phyloP scores from a whole-genome alignment of 2,329 filamentous ascomycete genomes.

The Periconia sp. region DNA sequence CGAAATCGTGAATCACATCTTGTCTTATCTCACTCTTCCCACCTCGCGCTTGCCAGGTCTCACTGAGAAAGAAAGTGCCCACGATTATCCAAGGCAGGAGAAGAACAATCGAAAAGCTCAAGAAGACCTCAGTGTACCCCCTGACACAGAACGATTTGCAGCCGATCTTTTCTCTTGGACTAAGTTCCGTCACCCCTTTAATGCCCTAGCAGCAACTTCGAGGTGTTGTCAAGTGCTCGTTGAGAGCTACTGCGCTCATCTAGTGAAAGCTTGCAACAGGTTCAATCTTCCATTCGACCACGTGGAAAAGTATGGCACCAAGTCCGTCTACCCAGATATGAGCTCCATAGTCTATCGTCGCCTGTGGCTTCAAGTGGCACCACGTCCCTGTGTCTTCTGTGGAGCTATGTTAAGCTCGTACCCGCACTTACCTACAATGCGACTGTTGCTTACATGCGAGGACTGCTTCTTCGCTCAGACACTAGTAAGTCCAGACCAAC shows the following conservation, averaged over 20 bases:
- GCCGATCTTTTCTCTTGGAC: conserved; percentile 34
- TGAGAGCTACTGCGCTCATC: conserved; percentile 33
- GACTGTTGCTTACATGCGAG: conserved; percentile 27
- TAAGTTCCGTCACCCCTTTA: conserved; percentile 32
- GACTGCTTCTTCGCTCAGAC: conserved; percentile 39
- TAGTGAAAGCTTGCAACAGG: conserved; percentile 32
- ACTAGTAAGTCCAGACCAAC: conserved; percentile 21
- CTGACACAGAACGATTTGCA: conserved; percentile 33
- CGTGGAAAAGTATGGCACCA: conserved; percentile 22
- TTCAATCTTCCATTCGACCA: conserved; percentile 38
- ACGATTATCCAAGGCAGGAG: conserved; percentile 20
- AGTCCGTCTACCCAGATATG: conserved; percentile 31
- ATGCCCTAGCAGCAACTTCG: conserved; percentile 33
- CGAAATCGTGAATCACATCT: conserved; percentile 35
- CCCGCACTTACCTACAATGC: conserved; percentile 24
- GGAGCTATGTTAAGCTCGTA: conserved; percentile 27
- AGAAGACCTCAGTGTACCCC: conserved; percentile 25
- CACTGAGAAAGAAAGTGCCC: conserved; percentile 32
- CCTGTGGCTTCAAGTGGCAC: conserved; percentile 38
- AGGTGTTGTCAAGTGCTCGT: conserved; percentile 24
- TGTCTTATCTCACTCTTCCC: conserved; percentile 35
- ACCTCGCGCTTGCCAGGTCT: conserved; percentile 36
- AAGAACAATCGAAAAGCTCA: conserved; percentile 25
- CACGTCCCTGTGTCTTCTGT: conserved; percentile 36
- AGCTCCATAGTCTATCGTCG: conserved; percentile 35